Base-by-base conservation (phyloP, 2,329 filamentous ascomycete genomes). In the Rutstroemia sydowiana region DNA sequence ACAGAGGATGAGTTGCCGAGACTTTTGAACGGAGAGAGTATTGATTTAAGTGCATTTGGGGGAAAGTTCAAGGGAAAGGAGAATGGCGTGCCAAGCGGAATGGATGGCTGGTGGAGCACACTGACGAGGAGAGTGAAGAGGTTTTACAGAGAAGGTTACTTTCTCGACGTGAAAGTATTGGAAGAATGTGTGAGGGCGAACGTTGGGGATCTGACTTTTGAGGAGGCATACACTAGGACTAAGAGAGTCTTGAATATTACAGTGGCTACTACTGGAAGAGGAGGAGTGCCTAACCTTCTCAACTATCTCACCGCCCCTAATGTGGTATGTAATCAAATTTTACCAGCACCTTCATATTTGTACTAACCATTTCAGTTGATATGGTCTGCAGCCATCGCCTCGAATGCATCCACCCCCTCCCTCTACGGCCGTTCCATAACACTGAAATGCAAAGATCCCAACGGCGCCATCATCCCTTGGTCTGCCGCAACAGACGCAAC, bases 301-400 rank as follows among this genome's bases (percentile, higher is more conserved):
- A 97, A 96, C 68, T 93, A 96, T 65, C 76, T 96, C 46, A 96
- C 91, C 1, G 88, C 92, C 2, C 92, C 92, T 3, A 92, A 96
- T 64, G 90, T 96, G 62, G 87, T 90, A 77, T 59, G 85, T 82
- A 21, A 16, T 37, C n/a, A n/a, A n/a, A n/a, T n/a, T n/a, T n/a
- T n/a, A n/a, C n/a, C n/a, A n/a, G n/a, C n/a, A n/a, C n/a, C n/a
- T n/a, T n/a, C n/a, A n/a, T n/a, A n/a, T n/a, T n/a, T n/a, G 43
- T 39, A n/a, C 31, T 55, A 23, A 50, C 28, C 30, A 39, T n/a
- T 39, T 6, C 46, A 68, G 64, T 74, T 87, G 51, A 84, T 82
- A 58, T 79, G 78, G 72, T 79, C 78, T 8, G 78, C 78, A 4
- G 78, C 78, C 3, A 69, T 81, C 45, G 78, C 77, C 11, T 81